phyloP scores from a whole-genome alignment of 2,329 filamentous ascomycete species.

The Lecanoromycetidae sp. region DNA sequence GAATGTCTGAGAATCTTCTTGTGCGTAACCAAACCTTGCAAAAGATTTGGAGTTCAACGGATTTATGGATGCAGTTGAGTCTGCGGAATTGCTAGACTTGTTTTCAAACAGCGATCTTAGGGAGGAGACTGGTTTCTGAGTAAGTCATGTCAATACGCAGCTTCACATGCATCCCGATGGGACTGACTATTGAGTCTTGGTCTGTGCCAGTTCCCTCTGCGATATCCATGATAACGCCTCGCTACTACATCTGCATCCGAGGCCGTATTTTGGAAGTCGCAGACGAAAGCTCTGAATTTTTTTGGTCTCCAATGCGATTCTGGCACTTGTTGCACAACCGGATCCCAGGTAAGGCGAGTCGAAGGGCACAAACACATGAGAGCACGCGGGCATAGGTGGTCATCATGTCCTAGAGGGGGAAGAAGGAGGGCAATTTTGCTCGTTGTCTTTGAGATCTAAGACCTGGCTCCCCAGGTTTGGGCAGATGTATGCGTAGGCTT shows the following conservation, averaged over 20 bases:
- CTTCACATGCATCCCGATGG: neutral
- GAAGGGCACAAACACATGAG: too few relatives aligned
- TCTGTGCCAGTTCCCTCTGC: conserved; percentile 10
- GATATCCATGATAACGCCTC: neutral
- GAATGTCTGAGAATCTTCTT: neutral
- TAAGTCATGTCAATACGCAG: conserved; percentile 6
- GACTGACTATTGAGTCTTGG: conserved; percentile 21
- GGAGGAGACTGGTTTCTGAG: conserved; percentile 36
- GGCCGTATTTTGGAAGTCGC: neutral
- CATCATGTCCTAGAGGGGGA: neutral
- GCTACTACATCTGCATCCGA: neutral
- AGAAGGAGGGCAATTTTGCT: neutral
- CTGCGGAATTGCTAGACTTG: conserved; percentile 23
- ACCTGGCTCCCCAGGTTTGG: too few relatives aligned
- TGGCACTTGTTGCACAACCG: neutral
- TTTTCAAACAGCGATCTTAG: conserved; percentile 38
- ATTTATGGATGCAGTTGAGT: neutral
- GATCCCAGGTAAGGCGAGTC: too few relatives aligned
- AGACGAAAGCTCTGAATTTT: neutral
- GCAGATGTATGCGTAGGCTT: too few relatives aligned
- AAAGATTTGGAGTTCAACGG: neutral
- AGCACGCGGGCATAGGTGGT: neutral
- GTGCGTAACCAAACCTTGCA: neutral
- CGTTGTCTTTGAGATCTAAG: too few relatives aligned
- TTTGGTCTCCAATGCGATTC: neutral